Conservation (phyloP, 306 rosid species). For the Acacia crassicarpa region DNA sequence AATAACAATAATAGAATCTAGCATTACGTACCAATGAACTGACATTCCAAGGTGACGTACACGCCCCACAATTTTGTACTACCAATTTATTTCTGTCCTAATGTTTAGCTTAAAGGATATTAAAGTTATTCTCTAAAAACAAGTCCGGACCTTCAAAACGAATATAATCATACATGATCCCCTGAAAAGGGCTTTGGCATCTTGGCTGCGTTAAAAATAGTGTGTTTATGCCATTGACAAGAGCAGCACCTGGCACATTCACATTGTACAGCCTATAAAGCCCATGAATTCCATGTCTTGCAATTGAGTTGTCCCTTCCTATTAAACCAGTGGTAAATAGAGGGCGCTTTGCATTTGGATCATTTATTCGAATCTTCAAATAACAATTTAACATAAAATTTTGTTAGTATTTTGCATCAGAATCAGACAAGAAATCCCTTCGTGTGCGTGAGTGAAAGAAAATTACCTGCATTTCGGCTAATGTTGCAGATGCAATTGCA, state of each 20-base stretch:
- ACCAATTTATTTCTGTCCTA: conserved; percentile 1
- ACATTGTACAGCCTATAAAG: conserved; percentile 48
- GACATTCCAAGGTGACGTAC: conserved; percentile 18
- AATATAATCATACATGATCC: conserved; percentile 62
- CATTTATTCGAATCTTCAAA: conserved; percentile 60
- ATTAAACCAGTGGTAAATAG: conserved; percentile 43
- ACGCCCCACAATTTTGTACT: neutral
- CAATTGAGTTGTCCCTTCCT: conserved; percentile 59
- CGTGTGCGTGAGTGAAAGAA: neutral
- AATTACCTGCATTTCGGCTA: conserved; percentile 80
- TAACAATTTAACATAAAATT: conserved; percentile 21
- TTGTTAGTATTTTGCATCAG: conserved; percentile 6
- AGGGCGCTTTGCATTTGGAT: conserved; percentile 4
- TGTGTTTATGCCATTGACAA: conserved; percentile 36
- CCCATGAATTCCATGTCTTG: conserved; percentile 69
- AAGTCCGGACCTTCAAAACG: conserved; percentile 63
- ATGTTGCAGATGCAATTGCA: conserved; percentile 82
- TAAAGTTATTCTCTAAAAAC: conserved; percentile 27
- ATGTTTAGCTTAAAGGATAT: conserved; percentile 18
- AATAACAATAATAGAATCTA: conserved; percentile 7
- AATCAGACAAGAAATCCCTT: neutral
- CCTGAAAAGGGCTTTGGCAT: conserved; percentile 30
- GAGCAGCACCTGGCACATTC: conserved; percentile 27
- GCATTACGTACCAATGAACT: neutral
- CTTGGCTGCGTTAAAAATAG: conserved; percentile 52